Base-by-base conservation (phyloP, 805 yeast genomes). In the Kuraishia ogatae region DNA sequence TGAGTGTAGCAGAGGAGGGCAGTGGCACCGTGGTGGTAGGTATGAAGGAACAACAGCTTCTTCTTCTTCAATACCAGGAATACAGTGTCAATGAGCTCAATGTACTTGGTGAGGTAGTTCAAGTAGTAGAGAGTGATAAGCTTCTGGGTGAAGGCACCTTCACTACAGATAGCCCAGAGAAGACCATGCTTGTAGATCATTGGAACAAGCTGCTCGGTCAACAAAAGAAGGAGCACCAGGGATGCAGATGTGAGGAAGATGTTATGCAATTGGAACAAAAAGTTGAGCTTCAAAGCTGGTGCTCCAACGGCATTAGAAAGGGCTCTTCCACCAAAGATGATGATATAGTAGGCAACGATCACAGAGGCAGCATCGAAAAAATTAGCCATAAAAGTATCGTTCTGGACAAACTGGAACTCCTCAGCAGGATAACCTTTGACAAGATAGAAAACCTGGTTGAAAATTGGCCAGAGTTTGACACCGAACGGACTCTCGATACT, bases 11-110 rank as follows among this genome's bases (percentile, higher is more conserved):
- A 93, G 60, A 93, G 77, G 59, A 93, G 75, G 11, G 97, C 98
- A 52, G 99, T 93, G 58, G 98, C 97, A 60, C 99, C 99, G 67
- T 93, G 98, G 73, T 93, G 99, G 74, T 91, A 93, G 55, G 96
- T 90, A 73, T 93, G 99, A 69, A 93, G 78, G 68, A 93, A 94
- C 59, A 94, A 86, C 71, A 93, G 77, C 66, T 89, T 91, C 75
- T 94, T 94, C 78, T 89, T 86, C 74, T 90, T 89, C 68, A 93
- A 78, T 51, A 94, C 97, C 66, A 94, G 77, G 76, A 93, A 91
- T 19, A 91, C 81, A 26, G 99, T 93, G 69, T 93, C 99, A 59
- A 91, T 71, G 62, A 94, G 84, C 77, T 93, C 98, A 63, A 87
- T 68, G 73, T 79, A 93, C 73, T 93, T 93, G 68, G 94, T 86